Conservation (phyloP, 495 filamentous ascomycete genomes). For the Hypoxylon rickii region DNA sequence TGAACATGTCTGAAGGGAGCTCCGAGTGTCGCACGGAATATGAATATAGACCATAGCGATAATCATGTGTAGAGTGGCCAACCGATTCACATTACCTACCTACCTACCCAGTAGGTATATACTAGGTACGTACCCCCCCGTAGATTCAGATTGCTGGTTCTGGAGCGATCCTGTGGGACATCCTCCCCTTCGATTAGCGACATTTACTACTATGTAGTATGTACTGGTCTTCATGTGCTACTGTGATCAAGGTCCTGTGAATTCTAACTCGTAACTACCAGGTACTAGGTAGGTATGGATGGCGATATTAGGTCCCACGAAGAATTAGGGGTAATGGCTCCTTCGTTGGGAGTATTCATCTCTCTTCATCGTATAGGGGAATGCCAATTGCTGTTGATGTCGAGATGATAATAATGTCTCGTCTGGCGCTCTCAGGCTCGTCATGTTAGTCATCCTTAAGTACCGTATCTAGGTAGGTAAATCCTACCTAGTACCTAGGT, state of each 20-base stretch:
- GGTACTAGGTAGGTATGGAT: constrained; percentile 5
- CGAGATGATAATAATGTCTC: too few species aligned
- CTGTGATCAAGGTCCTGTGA: constrained; percentile 12
- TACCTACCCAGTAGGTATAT: too few species aligned
- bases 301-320: constrained; percentile 10
- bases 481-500: too few species aligned
- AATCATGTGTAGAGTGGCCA: constrained; percentile 1
- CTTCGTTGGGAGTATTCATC: too few species aligned
- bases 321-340: too few species aligned
- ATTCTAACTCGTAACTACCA: constrained; percentile 1
- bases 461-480: too few species aligned
- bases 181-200: constrained; percentile 11
- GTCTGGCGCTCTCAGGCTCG: too few species aligned
- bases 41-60: constrained; percentile 5
- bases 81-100: constrained; percentile 17
- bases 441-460: too few species aligned
- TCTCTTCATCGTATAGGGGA: too few species aligned
- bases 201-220: background rate
- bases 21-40: constrained; percentile 18
- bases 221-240: constrained; percentile 10
- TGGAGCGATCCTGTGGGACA: constrained; percentile 11
- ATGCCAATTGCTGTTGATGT: too few species aligned
- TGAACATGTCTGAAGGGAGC: constrained; percentile 13
- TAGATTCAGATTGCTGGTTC: constrained; percentile 12
- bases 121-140: too few species aligned